These are phyloP conservation scores for Cystobasidiopsis lactophilus DNA, from an alignment of 768 basidiomycete genomes.

Conservation along the genomic window DNA sequence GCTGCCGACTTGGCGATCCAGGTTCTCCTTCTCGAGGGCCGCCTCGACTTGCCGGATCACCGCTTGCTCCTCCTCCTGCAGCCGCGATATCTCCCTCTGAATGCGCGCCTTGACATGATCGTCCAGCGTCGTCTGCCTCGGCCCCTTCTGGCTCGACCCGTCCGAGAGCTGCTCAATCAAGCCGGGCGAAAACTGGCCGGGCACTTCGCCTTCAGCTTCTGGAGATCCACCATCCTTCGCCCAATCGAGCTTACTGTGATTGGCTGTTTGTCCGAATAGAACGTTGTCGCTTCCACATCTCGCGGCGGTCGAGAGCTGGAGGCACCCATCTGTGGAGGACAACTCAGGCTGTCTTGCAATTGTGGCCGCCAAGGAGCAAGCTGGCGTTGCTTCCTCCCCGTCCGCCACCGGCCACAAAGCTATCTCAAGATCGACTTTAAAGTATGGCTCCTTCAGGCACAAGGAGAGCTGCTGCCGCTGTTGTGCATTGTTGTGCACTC, in stretches of 20 bases:
- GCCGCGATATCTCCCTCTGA: slow-evolving; percentile 39
- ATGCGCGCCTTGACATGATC: slow-evolving; percentile 50
- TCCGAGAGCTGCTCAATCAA: slow-evolving; percentile 60
- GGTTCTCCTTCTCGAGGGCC: slow-evolving; percentile 67
- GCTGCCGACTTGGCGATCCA: slow-evolving; percentile 40
- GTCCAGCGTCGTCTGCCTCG: slow-evolving; percentile 53
- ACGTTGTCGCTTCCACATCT: slow-evolving; percentile 5
- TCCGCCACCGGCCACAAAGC: too few species aligned
- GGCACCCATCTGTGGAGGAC: too few species aligned
- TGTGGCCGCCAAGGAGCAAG: too few species aligned
- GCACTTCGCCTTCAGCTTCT: not conserved
- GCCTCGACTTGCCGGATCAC: slow-evolving; percentile 51
- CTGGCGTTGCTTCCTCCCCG: too few species aligned
- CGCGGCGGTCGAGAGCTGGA: not conserved
- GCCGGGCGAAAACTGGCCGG: slow-evolving; percentile 50
- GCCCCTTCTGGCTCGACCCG: slow-evolving; percentile 27
- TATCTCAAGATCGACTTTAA: too few species aligned
- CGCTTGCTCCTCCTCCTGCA: slow-evolving; percentile 45
- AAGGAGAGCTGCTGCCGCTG: too few species aligned
- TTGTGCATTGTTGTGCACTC: too few species aligned
- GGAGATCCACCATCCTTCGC: not conserved
- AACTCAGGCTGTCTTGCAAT: too few species aligned
- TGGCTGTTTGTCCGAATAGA: slow-evolving; percentile 8
- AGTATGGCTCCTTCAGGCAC: too few species aligned
- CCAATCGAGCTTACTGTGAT: slow-evolving; percentile 5